These are phyloP conservation scores for Claviceps sp. DNA, from an alignment of 2,329 filamentous ascomycete species.

Conservation along the genomic window DNA sequence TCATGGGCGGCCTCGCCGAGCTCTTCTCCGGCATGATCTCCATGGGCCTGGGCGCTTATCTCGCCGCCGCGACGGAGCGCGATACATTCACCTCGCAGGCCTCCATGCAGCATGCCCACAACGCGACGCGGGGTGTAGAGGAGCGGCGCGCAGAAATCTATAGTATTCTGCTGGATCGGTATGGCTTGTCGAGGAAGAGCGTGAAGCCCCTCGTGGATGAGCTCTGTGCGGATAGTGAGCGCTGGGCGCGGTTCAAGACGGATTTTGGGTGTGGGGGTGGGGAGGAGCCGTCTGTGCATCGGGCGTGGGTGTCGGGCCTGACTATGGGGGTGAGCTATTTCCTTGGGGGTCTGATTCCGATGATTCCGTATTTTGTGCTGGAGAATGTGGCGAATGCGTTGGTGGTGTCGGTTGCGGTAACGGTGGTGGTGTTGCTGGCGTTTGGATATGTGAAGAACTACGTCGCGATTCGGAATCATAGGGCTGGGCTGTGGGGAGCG, in stretches of 20 bases:
- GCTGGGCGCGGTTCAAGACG: conserved; percentile 46
- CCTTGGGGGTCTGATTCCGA: conserved; percentile 55
- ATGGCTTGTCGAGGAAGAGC: conserved; percentile 30
- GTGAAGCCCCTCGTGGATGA: conserved; percentile 34
- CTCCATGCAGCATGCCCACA: conserved; percentile 26
- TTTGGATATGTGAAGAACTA: conserved; percentile 56
- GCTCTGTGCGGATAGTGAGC: conserved; percentile 32
- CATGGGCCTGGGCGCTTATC: conserved; percentile 64
- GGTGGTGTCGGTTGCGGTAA: conserved; percentile 45
- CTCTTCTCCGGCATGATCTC: conserved; percentile 63
- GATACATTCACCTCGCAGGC: conserved; percentile 37
- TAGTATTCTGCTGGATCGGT: conserved; percentile 36
- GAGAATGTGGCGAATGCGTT: conserved; percentile 33
- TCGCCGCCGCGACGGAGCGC: conserved; percentile 48
- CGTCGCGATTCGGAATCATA: conserved; percentile 35
- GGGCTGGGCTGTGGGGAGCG: conserved; percentile 43
- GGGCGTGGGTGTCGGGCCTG: conserved; percentile 41
- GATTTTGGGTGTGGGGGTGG: conserved; percentile 40
- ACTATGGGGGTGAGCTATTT: conserved; percentile 59
- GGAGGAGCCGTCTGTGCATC: conserved; percentile 28
- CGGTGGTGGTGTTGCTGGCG: conserved; percentile 43
- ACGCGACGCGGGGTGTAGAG: conserved; percentile 28
- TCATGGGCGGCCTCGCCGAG: conserved; percentile 62
- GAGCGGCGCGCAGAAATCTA: conserved; percentile 35
- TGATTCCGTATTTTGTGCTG: conserved; percentile 56